Percentiles rank a stretch among this genome's conserved stretches.
Conservation (phyloP, 257 asterid species). For the Mentha longifolia region DNA sequence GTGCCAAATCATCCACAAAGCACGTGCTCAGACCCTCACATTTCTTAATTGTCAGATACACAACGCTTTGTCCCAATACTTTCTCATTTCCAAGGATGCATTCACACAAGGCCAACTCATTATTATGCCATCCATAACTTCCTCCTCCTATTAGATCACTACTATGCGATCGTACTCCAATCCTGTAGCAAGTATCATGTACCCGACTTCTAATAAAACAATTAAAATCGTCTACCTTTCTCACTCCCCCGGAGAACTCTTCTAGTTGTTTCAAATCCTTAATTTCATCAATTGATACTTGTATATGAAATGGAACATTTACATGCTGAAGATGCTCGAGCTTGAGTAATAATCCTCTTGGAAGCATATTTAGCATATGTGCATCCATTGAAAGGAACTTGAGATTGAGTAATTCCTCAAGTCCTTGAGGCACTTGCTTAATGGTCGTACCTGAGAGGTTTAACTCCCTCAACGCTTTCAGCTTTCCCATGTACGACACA, state of each 20-base stretch:
- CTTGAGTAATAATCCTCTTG: neutral
- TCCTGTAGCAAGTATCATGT: neutral
- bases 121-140: neutral
- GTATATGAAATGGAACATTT: neutral
- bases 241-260: conserved; percentile 2
- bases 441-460: conserved; percentile 1
- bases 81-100: neutral
- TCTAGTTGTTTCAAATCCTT: conserved; percentile 1
- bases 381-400: neutral
- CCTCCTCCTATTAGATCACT: neutral
- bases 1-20: neutral
- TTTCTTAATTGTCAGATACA: neutral
- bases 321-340: neutral
- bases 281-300: conserved; percentile 5
- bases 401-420: neutral
- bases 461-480: neutral
- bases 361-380: neutral
- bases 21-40: conserved; percentile 5
- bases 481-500: conserved; percentile 9
- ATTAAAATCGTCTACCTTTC: neutral
- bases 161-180: neutral
- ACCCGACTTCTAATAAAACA: too few species aligned
- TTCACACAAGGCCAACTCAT: neutral
- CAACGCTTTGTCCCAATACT: neutral
- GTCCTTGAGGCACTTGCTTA: neutral